phyloP scores from a whole-genome alignment of 352 stramenopile genomes.

The Elongisporangium undulatum region DNA sequence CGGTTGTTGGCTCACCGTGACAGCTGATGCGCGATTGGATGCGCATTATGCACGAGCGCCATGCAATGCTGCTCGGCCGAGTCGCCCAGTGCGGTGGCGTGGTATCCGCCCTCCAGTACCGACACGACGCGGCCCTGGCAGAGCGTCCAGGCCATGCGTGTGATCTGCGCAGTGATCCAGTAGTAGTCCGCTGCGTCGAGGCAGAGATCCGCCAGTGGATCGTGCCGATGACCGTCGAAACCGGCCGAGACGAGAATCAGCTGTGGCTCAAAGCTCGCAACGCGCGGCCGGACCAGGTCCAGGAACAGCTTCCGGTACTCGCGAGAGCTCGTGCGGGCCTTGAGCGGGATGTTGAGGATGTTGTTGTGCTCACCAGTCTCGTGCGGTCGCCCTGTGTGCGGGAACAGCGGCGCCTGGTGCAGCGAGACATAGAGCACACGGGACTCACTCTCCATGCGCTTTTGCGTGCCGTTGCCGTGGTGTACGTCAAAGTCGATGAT shows the following conservation, averaged over 20 bases:
- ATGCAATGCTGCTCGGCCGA: conserved; percentile 43
- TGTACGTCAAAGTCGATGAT: conserved; percentile 84
- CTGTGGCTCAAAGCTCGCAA: conserved; percentile 64
- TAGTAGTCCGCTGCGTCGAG: conserved; percentile 46
- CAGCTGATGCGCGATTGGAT: neutral
- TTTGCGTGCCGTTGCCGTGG: conserved; percentile 86
- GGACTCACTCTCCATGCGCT: conserved; percentile 19
- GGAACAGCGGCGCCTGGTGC: conserved; percentile 52
- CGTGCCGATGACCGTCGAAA: conserved; percentile 74
- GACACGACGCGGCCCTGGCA: conserved; percentile 49
- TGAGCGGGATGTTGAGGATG: conserved; percentile 43
- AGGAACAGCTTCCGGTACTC: conserved; percentile 35
- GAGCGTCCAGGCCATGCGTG: conserved; percentile 29
- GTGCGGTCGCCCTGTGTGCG: conserved; percentile 28
- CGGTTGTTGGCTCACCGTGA: neutral
- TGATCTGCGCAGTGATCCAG: conserved; percentile 47
- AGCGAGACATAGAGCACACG: conserved; percentile 50
- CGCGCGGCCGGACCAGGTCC: conserved; percentile 21
- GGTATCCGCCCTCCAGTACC: conserved; percentile 54
- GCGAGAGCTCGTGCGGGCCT: conserved; percentile 22
- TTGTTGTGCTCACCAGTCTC: conserved; percentile 31
- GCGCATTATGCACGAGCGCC: conserved; percentile 26
- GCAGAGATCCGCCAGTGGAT: conserved; percentile 41
- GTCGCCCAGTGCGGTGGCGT: conserved; percentile 39
- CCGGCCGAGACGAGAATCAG: conserved; percentile 81